These are phyloP conservation scores for Hypoxylon intermedium DNA, from an alignment of 495 filamentous ascomycete genomes.

Conservation along the genomic window DNA sequence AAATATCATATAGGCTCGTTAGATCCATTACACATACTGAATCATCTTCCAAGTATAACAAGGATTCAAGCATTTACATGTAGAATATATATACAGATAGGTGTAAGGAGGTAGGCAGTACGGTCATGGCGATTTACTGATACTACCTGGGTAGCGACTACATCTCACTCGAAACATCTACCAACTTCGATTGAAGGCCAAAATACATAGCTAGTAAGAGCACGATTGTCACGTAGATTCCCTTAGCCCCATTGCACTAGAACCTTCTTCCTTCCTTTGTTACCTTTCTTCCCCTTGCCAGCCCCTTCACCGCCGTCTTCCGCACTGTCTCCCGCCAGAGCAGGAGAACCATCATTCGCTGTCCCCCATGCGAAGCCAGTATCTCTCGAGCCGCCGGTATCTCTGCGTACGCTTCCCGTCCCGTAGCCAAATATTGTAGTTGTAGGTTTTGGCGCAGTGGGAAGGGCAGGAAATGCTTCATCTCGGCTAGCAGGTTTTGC, in stretches of 20 bases:
- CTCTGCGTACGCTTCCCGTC: slow-evolving; percentile 71
- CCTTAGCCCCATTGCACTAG: slow-evolving; percentile 64
- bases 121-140: too few relatives aligned
- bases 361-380: slow-evolving; percentile 52
- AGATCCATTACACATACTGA: too few relatives aligned
- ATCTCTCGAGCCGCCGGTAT: slow-evolving; percentile 54
- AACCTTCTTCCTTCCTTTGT: slow-evolving; percentile 82
- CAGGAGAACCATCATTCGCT: slow-evolving; percentile 1
- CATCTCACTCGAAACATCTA: too few relatives aligned
- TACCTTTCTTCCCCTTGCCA: slow-evolving; percentile 70
- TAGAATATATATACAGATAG: too few relatives aligned
- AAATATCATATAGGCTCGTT: too few relatives aligned
- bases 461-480: slow-evolving; percentile 84
- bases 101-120: too few relatives aligned
- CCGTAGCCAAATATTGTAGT: slow-evolving; percentile 83
- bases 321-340: slow-evolving; percentile 22
- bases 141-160: too few relatives aligned
- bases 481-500: slow-evolving; percentile 36
- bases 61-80: too few relatives aligned
- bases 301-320: slow-evolving; percentile 45
- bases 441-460: slow-evolving; percentile 76
- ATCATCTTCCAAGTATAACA: too few relatives aligned
- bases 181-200: too few relatives aligned
- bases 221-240: too few relatives aligned
- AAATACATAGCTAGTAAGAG: too few relatives aligned